Evolutionary conservation across 768 basidiomycete genomes (phyloP), one percentile per base, ranked within the genome.

Genomic region (Podaxis pistillaris): DNA sequence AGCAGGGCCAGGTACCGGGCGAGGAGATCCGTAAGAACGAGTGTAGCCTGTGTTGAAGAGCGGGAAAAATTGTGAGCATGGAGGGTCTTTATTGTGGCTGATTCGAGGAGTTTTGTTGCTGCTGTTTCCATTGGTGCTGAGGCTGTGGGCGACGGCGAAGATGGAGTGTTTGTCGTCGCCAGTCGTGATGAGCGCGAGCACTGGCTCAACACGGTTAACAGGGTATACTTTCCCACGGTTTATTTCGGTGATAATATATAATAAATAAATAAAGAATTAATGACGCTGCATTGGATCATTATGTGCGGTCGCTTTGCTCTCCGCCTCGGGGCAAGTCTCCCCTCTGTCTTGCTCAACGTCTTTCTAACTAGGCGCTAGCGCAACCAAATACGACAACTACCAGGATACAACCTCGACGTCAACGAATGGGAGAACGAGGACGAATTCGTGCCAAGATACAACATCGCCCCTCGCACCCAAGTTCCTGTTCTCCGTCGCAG

Each of bases 401-500:
- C 72, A 4, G 80, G 77, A 6, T 74, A 81, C 58, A 68, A 84
- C 40, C 69, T 83, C 38, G 73, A 78, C 22, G 71, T 85, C 5
- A 77, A 76, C 4, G 84, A 86, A 54, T 90, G 90, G 89, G 72
- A 87, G 17, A 77, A 84, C 60, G 78, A 85, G 64, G 81, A 84
- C 15, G 73, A 77, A 26, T 91, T 88, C 60, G 69, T 85, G 33
- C 84, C 85, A 1, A 75, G 93, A 59, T 91, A 92, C 71, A 96
- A 96, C 71, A 85, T 95, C 63, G 92, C 94, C 0, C 94, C 94
- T 0, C 88, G 88, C 50, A 84, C 90, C 0, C 79, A 88, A 55
- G 89, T 87, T 0, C 91, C 93, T 22, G 90, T 96, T 38, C 78
- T 96, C 36, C 83, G 86, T 15, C 76, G 80, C 41, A 68, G 77